These are phyloP conservation scores for Plasmodium chabaudi DNA, from an alignment of 169 alveolate species.

Conservation along the genomic window DNA sequence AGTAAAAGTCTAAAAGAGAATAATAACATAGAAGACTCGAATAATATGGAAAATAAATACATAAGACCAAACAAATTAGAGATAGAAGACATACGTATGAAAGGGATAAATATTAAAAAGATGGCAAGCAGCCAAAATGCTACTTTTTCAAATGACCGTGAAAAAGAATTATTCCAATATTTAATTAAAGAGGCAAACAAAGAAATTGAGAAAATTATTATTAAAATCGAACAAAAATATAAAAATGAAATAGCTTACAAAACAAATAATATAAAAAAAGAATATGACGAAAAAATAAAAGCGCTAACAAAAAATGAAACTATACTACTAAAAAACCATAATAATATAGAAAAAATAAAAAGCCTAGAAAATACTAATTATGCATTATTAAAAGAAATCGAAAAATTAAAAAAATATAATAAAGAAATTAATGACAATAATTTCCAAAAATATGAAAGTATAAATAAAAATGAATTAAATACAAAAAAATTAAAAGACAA, in stretches of 20 bases:
- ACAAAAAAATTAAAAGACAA: slow-evolving; percentile 8
- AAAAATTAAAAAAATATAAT: slow-evolving; percentile 16
- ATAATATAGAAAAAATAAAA: slow-evolving; percentile 26
- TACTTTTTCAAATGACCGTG: slow-evolving; percentile 30
- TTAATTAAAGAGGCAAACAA: slow-evolving; percentile 41
- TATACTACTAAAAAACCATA: slow-evolving; percentile 10
- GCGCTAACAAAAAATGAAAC: background rate
- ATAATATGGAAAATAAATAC: background rate
- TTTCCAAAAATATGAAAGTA: slow-evolving; percentile 4
- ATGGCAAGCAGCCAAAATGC: no score
- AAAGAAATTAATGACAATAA: background rate
- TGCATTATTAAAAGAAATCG: slow-evolving; percentile 24
- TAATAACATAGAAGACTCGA: background rate
- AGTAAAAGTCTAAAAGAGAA: background rate
- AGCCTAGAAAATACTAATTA: slow-evolving; percentile 19
- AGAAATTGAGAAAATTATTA: slow-evolving; percentile 42
- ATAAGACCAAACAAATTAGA: background rate
- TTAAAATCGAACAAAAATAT: slow-evolving; percentile 14
- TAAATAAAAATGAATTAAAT: slow-evolving; percentile 6
- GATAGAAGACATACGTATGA: background rate
- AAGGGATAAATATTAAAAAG: background rate
- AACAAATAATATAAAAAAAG: slow-evolving; percentile 6
- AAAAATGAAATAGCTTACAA: slow-evolving; percentile 10
- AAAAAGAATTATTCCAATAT: slow-evolving; percentile 43
- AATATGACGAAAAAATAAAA: slow-evolving; percentile 29